These are phyloP conservation scores for Solanum pimpinellifolium DNA, from an alignment of 257 asterid genomes.

Conservation along the genomic window DNA sequence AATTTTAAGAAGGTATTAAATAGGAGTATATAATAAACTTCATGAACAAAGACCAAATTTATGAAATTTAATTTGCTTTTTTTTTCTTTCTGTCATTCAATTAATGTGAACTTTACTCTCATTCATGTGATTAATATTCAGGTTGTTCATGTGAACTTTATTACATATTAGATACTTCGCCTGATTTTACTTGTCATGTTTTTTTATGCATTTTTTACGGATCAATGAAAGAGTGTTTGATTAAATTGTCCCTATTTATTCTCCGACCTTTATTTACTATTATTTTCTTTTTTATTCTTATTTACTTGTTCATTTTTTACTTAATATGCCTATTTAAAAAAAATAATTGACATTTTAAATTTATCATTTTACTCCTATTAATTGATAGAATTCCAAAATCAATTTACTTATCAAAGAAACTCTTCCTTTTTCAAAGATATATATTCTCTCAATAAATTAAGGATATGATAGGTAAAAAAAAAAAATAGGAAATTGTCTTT, in stretches of 20 bases:
- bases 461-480: too few species aligned
- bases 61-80: not conserved
- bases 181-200: not conserved
- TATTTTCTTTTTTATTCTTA: too few species aligned
- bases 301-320: too few species aligned
- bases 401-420: too few species aligned
- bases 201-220: fast-evolving
- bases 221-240: not conserved
- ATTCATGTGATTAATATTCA: not conserved
- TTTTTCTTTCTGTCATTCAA: not conserved
- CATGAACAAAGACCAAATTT: not conserved
- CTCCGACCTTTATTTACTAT: not conserved
- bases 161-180: fast-evolving
- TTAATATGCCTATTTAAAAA: too few species aligned
- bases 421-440: too few species aligned
- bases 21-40: not conserved
- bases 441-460: too few species aligned
- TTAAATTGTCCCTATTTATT: not conserved
- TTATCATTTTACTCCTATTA: too few species aligned
- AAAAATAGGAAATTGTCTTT: too few species aligned
- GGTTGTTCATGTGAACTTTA: not conserved
- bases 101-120: not conserved
- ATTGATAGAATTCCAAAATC: too few species aligned
- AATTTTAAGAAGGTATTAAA: not conserved
- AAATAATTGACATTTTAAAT: too few species aligned